Base-by-base conservation (phyloP, 495 filamentous ascomycete genomes). In the Delitschia confertaspora region DNA sequence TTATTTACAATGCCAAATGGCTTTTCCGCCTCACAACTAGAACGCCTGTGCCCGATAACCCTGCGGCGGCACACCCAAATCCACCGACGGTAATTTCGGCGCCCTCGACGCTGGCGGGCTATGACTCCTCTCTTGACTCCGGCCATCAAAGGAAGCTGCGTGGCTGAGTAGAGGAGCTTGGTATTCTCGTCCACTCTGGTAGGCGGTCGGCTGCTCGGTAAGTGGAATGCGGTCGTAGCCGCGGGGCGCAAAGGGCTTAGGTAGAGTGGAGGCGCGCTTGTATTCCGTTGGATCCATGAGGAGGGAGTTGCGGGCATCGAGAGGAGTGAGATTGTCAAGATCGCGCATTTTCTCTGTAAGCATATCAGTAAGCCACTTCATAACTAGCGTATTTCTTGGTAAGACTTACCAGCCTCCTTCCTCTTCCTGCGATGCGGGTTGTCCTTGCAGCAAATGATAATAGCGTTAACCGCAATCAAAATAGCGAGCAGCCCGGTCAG, bases 271-370 rank as follows among this genome's bases (percentile, higher is more conserved):
- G 45, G 34, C 43, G 25, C 46, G 22, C 51, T 61, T 62, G 51
- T 64, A 58, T 38, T 55, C 55, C 34, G 43, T 55, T 1, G 64
- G 60, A 31, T 65, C 57, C 57, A 88, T 80, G 30, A 98, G 77
- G 6, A 98, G 75, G 9, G 87, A 91, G 61, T 94, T 93, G 47
- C 87, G 83, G 0, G 89, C 81, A 55, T 89, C 87, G 21, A 98
- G 69, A 8, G 91, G 82, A 3, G 91, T 96, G 26, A 96, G 76
- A 45, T 81, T 79, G 62, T 94, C 88, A 26, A 86, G 70, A 55
- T 91, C 85, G 42, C 81, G 80, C 49, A 77, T 58, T 72, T 93
- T 91, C 64, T 95, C 88, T 82, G 65, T 46, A 30, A 24, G 18
- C 3, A 7, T 13, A 11, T 46, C 49, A 32, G 24, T 38, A 14